Percentiles rank a stretch among this genome's conserved stretches.
Conservation (phyloP, 345 rosid genomes). For the Gossypium ekmanianum region DNA sequence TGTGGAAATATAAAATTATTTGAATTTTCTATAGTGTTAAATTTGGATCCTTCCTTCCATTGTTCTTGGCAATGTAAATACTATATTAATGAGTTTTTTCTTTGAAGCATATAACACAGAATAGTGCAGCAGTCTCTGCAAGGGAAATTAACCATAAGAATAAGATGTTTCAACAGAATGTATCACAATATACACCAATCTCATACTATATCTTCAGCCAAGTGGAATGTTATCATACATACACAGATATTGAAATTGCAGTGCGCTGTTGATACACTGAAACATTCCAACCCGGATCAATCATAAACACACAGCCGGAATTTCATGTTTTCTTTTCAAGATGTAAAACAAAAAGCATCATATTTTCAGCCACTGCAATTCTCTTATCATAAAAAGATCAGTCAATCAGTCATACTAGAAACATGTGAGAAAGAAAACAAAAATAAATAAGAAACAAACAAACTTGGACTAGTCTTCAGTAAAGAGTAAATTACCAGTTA, state of each 20-base stretch:
- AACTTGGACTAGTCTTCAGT: neutral
- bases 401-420: neutral
- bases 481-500: conserved; percentile 22
- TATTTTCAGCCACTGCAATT: neutral
- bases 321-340: neutral
- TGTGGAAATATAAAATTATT: neutral
- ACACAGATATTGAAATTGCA: neutral
- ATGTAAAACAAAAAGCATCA: neutral
- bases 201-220: neutral
- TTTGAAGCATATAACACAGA: neutral
- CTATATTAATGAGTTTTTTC: neutral
- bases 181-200: neutral
- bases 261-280: neutral
- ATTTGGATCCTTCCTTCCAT: neutral
- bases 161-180: neutral
- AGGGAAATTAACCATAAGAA: neutral
- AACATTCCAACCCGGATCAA: neutral
- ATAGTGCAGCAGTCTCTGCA: neutral
- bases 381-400: neutral
- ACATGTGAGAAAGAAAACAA: neutral
- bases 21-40: neutral
- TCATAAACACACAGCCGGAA: neutral
- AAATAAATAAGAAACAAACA: neutral
- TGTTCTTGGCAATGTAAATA: neutral
- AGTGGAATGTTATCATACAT: conserved; percentile 8